Conservation (phyloP, 371 early-diverging fungal species). For the Apophysomyces variabilis region DNA sequence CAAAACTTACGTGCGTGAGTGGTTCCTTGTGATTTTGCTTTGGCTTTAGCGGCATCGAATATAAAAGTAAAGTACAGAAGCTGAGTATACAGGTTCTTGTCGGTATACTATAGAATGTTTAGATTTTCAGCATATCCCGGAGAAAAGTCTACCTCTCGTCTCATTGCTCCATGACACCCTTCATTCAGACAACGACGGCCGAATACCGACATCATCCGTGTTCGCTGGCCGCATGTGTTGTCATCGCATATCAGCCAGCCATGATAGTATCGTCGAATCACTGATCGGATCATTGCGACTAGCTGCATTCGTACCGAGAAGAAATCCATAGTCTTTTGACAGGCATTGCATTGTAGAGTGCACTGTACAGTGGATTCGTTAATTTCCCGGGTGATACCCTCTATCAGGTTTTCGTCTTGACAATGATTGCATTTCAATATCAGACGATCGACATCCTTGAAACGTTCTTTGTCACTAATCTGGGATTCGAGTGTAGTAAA, state of each 20-base stretch:
- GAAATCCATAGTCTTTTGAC: constrained; percentile 46
- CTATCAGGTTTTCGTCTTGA: constrained; percentile 49
- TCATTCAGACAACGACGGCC: constrained; percentile 71
- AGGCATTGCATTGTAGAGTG: constrained; percentile 67
- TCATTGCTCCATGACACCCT: constrained; percentile 73
- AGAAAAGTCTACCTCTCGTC: constrained; percentile 54
- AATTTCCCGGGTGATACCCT: constrained; percentile 55
- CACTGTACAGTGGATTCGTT: constrained; percentile 32
- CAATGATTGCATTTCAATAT: constrained; percentile 72
- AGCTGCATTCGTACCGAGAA: constrained; percentile 66
- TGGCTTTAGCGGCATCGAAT: constrained; percentile 47
- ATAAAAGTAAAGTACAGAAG: constrained; percentile 46
- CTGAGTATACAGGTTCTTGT: constrained; percentile 55
- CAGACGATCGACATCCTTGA: constrained; percentile 70
- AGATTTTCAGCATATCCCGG: constrained; percentile 48
- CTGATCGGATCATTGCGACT: constrained; percentile 60
- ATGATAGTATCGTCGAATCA: constrained; percentile 74
- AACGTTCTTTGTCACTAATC: constrained; percentile 84
- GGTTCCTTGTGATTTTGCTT: constrained; percentile 21
- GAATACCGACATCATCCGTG: constrained; percentile 74
- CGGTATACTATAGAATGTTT: constrained; percentile 38
- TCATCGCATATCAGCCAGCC: constrained; percentile 83
- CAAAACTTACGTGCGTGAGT: constrained; percentile 21
- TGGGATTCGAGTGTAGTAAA: constrained; percentile 83
- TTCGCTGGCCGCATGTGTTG: constrained; percentile 61